Percentiles rank a stretch among this genome's conserved stretches.
Conservation (phyloP, 352 stramenopile genomes). For the Globisporangium viniferum region DNA sequence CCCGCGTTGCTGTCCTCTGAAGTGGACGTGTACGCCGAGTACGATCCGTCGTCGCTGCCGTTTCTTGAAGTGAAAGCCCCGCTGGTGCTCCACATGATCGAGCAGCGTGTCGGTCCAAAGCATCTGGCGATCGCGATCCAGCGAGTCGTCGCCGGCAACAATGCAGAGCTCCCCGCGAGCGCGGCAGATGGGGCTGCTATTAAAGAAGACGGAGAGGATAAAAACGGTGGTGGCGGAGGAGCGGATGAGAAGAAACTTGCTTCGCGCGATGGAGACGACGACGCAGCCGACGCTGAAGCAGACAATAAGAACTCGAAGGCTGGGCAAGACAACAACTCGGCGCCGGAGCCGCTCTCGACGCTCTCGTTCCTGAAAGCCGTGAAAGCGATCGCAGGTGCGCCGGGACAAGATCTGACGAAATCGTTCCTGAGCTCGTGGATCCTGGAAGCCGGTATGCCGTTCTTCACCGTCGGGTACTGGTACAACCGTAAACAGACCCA, state of each 20-base stretch:
- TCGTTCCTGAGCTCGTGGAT: constrained; percentile 83
- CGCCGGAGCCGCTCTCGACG: constrained; percentile 64
- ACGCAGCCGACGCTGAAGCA: constrained; percentile 19
- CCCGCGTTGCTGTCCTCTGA: constrained; percentile 66
- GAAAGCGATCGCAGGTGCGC: constrained; percentile 71
- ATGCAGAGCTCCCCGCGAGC: constrained; percentile 18
- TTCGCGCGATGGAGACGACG: constrained; percentile 35
- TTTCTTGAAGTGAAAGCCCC: constrained; percentile 82
- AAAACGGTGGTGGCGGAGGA: constrained; percentile 22
- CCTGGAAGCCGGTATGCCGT: constrained; percentile 76
- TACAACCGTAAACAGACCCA: constrained; percentile 89
- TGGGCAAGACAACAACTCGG: constrained; percentile 15
- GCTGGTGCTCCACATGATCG: constrained; percentile 86
- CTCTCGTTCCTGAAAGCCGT: constrained; percentile 78
- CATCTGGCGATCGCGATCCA: constrained; percentile 77
- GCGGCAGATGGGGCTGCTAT: constrained; percentile 27
- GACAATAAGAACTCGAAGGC: constrained; percentile 10
- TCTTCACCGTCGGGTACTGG: constrained; percentile 86
- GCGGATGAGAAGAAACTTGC: constrained; percentile 31
- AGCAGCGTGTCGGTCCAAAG: constrained; percentile 73
- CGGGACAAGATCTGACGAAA: constrained; percentile 77
- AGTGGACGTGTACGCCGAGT: constrained; percentile 83
- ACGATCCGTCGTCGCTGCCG: constrained; percentile 64
- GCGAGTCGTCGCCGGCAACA: constrained; percentile 58
- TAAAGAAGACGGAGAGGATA: constrained; percentile 27